Base-by-base conservation (phyloP, 2,329 filamentous ascomycete genomes). In the Ascochyta clinopodiicola region DNA sequence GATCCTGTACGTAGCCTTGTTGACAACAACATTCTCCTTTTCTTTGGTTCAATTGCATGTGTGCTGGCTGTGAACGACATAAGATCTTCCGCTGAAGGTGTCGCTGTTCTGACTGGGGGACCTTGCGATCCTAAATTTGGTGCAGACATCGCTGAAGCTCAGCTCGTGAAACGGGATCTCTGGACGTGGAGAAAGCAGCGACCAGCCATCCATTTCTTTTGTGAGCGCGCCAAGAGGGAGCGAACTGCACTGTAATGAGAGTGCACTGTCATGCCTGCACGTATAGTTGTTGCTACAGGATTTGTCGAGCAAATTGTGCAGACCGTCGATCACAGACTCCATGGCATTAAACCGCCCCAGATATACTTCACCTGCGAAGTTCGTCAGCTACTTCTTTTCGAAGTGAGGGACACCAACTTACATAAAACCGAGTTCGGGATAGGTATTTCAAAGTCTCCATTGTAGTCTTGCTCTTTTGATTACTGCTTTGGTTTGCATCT, bases 261-360 rank as follows among this genome's bases (percentile, higher is more conserved):
- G 2, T 1, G 35, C n/a, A 10, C 10, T 12, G 1, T 19, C 10
- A 1, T 15, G 4, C 7, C 21, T 31, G 17, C 44, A 37, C 38
- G 1, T 2, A 17, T 56, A 51, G n/a, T 27, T 19, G 1, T 12
- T 21, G 29, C 24, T 45, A 22, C 42, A 44, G 27, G 35, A 62
- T n/a, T 12, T 4, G n/a, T 51, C 27, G 22, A 60, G 48, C n/a
- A 56, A 43, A 32, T 19, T 27, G 12, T 57, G 32, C n/a, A 59
- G 22, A 17, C 31, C 12, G 4, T 24, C 45, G 15, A 52, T 32
- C 4, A 63, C 25, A 12, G 32, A 37, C 22, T 45, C 34, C 12
- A 61, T 57, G 3, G 42, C 53, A 38, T 44, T 42, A 4, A 10
- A 39, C 0, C 56, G 49, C 6, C 22, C 17, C 17, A 38, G 13